phyloP scores from a whole-genome alignment of 805 yeast genomes.

The Candida arabinofermentans region DNA sequence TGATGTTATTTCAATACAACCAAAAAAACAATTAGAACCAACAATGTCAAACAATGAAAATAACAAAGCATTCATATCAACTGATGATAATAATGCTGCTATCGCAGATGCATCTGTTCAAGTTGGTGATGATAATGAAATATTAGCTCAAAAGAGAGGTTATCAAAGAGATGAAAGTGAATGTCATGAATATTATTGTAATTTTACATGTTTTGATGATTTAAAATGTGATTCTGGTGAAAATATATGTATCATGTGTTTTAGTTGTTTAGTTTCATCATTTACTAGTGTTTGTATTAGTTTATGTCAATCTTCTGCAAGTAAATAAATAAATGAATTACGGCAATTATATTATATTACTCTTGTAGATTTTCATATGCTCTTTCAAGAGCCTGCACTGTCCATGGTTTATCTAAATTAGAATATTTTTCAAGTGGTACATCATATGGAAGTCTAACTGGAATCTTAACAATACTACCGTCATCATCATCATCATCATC shows the following conservation, averaged over 20 bases:
- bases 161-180: slow-evolving; percentile 27
- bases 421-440: slow-evolving; percentile 45
- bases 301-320: slow-evolving; percentile 5
- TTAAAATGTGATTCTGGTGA: slow-evolving; percentile 10
- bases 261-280: slow-evolving; percentile 11
- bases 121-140: slow-evolving; percentile 1
- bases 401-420: slow-evolving; percentile 47
- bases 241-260: slow-evolving; percentile 7
- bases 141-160: slow-evolving; percentile 12
- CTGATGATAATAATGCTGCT: background rate
- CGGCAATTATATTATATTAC: background rate
- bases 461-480: slow-evolving; percentile 17
- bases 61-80: slow-evolving; percentile 10
- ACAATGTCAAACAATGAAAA: background rate
- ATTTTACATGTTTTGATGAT: slow-evolving; percentile 11
- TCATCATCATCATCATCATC: background rate
- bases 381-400: slow-evolving; percentile 19
- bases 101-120: background rate
- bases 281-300: slow-evolving; percentile 9
- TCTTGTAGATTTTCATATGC: slow-evolving; percentile 3
- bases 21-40: slow-evolving; percentile 10
- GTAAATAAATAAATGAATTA: background rate
- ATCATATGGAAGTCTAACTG: slow-evolving; percentile 50
- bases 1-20: slow-evolving; percentile 7
- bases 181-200: slow-evolving; percentile 27